Percentiles rank a stretch among this genome's conserved stretches.
Evolutionary conservation across 176 grass and related monocot species (phyloP).

Genomic region (Hsuehochloa calcarea): DNA sequence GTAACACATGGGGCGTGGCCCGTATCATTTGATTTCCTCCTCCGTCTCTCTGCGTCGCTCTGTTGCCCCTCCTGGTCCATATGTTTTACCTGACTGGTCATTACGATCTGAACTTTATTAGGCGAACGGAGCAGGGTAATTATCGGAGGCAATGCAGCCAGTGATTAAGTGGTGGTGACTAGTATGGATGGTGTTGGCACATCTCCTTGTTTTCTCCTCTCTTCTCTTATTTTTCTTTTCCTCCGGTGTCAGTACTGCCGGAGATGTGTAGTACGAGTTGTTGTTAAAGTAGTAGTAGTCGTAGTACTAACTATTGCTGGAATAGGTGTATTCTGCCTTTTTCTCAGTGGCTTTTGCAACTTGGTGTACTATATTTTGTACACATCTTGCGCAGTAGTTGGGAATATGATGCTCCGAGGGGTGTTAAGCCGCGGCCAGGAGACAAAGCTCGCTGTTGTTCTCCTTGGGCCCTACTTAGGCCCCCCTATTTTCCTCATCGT

Average conservation of each 20-base stretch:
- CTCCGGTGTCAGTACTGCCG: not conserved
- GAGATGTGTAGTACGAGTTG: constrained; percentile 14
- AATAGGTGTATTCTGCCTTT: constrained; percentile 35
- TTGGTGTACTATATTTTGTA: constrained; percentile 47
- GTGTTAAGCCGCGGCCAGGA: not conserved
- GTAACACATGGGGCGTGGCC: constrained; percentile 26
- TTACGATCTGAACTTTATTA: constrained; percentile 39
- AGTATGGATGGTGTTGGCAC: not conserved
- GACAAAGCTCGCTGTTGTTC: constrained; percentile 13
- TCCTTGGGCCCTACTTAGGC: constrained; percentile 32
- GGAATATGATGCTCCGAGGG: constrained; percentile 25
- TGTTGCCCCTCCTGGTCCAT: not conserved
- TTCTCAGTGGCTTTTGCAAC: constrained; percentile 23
- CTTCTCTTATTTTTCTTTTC: not conserved
- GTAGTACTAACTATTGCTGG: constrained; percentile 23
- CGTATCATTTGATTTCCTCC: constrained; percentile 27
- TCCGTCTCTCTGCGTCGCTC: not conserved
- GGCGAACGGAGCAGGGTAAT: constrained; percentile 13
- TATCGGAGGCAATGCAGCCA: constrained; percentile 26
- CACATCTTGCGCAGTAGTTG: constrained; percentile 33
- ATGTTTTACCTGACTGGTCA: constrained; percentile 38
- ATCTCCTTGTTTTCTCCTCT: not conserved
- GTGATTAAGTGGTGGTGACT: not conserved
- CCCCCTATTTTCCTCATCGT: constrained; percentile 12
- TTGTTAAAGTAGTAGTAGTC: constrained; percentile 20